Percentiles rank a stretch among this genome's conserved stretches.
Conservation (phyloP, 139 green algal species). For the Yamagishiella unicocca region DNA sequence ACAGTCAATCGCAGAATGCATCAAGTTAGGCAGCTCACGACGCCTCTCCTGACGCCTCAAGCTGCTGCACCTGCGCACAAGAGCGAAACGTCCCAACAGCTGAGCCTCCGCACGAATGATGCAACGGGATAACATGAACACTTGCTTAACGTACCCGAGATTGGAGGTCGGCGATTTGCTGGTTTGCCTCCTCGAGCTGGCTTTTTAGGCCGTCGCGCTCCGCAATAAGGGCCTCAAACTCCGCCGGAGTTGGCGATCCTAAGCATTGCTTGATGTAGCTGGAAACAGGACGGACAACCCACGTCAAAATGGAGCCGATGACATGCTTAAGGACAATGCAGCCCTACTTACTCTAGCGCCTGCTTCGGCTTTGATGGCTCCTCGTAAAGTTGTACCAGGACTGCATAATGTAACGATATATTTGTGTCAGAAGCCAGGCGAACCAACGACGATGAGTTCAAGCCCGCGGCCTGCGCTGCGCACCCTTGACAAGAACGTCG, state of each 20-base stretch:
- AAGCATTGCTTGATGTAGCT: slow-evolving; percentile 80
- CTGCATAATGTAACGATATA: slow-evolving; percentile 52
- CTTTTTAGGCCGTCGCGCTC: slow-evolving; percentile 67
- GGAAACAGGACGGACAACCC: neutral
- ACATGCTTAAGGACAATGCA: neutral
- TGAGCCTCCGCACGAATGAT: too few relatives aligned
- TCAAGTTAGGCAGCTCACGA: neutral
- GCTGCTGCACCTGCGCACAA: slow-evolving; percentile 7
- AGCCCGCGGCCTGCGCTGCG: neutral
- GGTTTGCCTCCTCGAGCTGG: slow-evolving; percentile 65
- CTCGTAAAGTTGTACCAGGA: slow-evolving; percentile 82
- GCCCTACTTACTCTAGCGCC: slow-evolving; percentile 73
- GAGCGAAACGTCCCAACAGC: too few relatives aligned
- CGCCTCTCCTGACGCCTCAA: neutral
- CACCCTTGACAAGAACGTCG: slow-evolving; percentile 83
- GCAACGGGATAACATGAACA: too few relatives aligned
- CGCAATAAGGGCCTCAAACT: slow-evolving; percentile 71
- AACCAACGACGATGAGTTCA: neutral
- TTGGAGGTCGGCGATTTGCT: slow-evolving; percentile 66
- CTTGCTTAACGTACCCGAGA: slow-evolving; percentile 46
- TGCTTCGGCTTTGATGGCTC: slow-evolving; percentile 79
- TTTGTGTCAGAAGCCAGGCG: neutral
- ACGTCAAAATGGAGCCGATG: neutral
- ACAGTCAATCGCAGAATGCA: too few relatives aligned
- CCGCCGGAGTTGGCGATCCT: slow-evolving; percentile 73